Evolutionary conservation across 2,329 filamentous ascomycete genomes (phyloP), one percentile per base, ranked within the genome.

Genomic region (Neonectria punicea): DNA sequence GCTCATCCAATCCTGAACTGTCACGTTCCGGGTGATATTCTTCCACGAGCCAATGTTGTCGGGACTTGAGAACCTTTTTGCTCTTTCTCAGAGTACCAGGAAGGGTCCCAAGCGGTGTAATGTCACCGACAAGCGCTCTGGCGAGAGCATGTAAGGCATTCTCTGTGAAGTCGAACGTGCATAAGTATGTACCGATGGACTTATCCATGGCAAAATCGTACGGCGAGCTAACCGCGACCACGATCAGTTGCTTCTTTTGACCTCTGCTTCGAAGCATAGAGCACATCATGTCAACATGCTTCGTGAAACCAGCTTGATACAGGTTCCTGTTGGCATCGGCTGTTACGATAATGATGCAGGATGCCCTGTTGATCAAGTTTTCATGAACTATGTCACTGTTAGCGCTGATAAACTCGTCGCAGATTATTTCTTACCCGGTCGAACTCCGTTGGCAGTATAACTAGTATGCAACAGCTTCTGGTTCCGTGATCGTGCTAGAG

Each of bases 161-260:
- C 73, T 98, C 95, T 0, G 95, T 98, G 74, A 97, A 98, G 80
- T 98, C 94, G 78, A 97, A 98, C 0, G 94, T 97, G 82, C 95
- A 98, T 44, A 98, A 87, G 74, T 98, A 98, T 1, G 94, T 97
- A 6, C 93, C 92, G 44, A 98, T 95, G 1, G 90, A 90, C 69
- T 92, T 91, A 74, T 98, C 95, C 87, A 95, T 94, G 49, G 93
- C 94, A 77, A 98, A 98, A 78, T 98, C 95, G 78, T 98, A 98
- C 0, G 95, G 95, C 1, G 94, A 98, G 79, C 94, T 97, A 70
- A 97, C 94, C 1, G 95, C 92, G 8, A 98, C 92, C 4, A 98
- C 95, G 25, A 98, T 90, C 41, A 98, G 82, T 1, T 94, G 93
- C 80, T 97, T 98, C 78, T 96, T 93, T 75, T 94, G 92, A 2